Conservation (phyloP, 257 asterid genomes). For the Pogostemon cablin region DNA sequence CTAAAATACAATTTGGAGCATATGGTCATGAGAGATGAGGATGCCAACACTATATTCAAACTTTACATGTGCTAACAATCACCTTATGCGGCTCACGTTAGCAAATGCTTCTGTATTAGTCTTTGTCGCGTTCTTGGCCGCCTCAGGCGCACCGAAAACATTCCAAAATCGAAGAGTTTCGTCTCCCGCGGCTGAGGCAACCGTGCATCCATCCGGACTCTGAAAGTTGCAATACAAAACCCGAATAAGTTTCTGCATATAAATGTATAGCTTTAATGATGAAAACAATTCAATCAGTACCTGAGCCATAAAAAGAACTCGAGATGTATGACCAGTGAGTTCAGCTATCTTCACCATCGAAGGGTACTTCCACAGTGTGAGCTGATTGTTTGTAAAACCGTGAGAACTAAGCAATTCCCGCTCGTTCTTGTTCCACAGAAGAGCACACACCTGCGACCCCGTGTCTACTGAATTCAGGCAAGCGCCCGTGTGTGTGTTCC, state of each 20-base stretch:
- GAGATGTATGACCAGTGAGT: constrained; percentile 64
- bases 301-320: constrained; percentile 61
- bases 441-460: constrained; percentile 87
- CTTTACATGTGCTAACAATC: background rate
- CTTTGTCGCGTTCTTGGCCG: constrained; percentile 51
- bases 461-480: constrained; percentile 89
- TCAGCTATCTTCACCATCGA: constrained; percentile 63
- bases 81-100: constrained; percentile 51
- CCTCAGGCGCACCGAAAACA: constrained; percentile 59
- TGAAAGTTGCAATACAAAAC: background rate
- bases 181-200: constrained; percentile 68
- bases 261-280: too few species aligned
- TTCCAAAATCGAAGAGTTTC: constrained; percentile 61
- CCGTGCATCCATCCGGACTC: constrained; percentile 71
- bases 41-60: too few species aligned
- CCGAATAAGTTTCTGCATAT: too few species aligned
- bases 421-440: constrained; percentile 87
- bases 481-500: constrained; percentile 91
- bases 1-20: too few species aligned
- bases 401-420: constrained; percentile 76
- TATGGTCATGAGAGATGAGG: too few species aligned
- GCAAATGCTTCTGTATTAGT: constrained; percentile 47
- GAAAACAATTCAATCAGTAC: too few species aligned
- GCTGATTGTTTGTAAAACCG: constrained; percentile 67
- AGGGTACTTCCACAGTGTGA: constrained; percentile 63